Conservation (phyloP, 2,329 filamentous ascomycete genomes). For the Chalaropsis thielavioides region DNA sequence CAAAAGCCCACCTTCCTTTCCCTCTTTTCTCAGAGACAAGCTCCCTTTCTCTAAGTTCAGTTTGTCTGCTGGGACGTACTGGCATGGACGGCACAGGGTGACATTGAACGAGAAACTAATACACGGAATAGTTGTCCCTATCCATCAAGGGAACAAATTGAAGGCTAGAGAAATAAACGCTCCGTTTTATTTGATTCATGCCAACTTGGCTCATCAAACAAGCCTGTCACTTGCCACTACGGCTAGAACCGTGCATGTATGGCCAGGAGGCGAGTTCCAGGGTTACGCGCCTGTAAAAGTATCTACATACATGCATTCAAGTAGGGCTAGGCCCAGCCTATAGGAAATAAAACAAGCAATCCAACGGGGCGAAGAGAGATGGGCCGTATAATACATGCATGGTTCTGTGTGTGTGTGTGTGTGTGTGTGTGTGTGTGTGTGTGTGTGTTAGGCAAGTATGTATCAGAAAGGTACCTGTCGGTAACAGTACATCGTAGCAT, state of each 20-base stretch:
- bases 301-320: background rate
- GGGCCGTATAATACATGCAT: no score
- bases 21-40: no score
- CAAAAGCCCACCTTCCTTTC: background rate
- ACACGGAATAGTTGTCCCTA: background rate
- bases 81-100: background rate
- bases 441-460: no score
- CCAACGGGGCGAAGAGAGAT: background rate
- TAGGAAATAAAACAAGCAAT: background rate
- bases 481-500: background rate
- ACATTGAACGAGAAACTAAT: background rate
- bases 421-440: no score
- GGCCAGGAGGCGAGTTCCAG: background rate
- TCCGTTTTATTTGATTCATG: background rate
- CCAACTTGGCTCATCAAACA: background rate
- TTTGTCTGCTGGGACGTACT: background rate
- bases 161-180: background rate
- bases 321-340: background rate
- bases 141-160: background rate
- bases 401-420: no score
- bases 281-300: background rate
- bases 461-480: background rate
- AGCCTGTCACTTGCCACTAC: background rate
- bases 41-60: no score
- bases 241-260: background rate